Base-by-base conservation (phyloP, 179 eudicot species). In the Spergularia azorica region DNA sequence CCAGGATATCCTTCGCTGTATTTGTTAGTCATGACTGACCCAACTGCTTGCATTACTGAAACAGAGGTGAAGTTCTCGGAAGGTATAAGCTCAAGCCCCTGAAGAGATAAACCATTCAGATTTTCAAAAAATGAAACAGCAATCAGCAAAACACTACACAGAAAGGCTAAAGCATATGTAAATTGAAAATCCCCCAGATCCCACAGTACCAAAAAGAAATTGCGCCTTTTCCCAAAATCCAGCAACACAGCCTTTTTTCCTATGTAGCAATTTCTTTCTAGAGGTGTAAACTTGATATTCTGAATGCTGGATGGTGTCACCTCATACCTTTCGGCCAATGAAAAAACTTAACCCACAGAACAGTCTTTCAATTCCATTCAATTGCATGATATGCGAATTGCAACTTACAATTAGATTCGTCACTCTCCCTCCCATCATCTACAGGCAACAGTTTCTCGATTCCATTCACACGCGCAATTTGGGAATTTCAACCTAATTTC, bases 1-100 rank as follows among this genome's bases (percentile, higher is more conserved):
- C 99, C 99, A 12, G 99, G 99, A 80, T 96, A 96, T 26, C 99
- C 99, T 88, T 96, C 99, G 83, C 99, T 96, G 86, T 96, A 96
- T 82, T 96, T 96, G 86, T 96, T 96, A 64, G 99, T 96, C 99
- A 96, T 96, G 71, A 96, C 92, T 52, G 98, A 96, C 21, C 99
- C 99, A 84, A 96, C 99, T 26, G 99, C 99, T 92, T 96, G 97
- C 99, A 96, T 94, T 75, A 96, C 99, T 0, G 99, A 96, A 59
- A 82, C 51, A 6, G 99, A 96, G 60, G 99, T 96, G 85, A 96
- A 96, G 78, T 96, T 96, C 86, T 96, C 99, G 1, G 98, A 96
- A 12, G 99, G 99, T 70, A 96, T 96, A 73, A 96, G 97, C 79
- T 96, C 99, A 64, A 96, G 92, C 60, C 99, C 99, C 99, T 96